Base-by-base conservation (phyloP, 169 alveolate species). In the Plasmodium gaboni region DNA sequence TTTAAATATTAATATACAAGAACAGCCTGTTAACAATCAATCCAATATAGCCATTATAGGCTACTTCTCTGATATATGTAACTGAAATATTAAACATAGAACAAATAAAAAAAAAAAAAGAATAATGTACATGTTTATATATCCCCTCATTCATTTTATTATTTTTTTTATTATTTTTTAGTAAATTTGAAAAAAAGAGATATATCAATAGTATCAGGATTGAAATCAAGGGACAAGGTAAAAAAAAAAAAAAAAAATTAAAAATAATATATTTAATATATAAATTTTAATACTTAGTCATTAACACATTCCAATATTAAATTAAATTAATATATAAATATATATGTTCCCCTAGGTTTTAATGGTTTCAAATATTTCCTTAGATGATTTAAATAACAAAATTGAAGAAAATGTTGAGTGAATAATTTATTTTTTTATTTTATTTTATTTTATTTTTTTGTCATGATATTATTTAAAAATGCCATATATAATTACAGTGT, bases 21-120 rank as follows among this genome's bases (percentile, higher is more conserved):
- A 97, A 15, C 98, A 97, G n/a, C 97, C 98, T 10, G 78, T 93
- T 55, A 97, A 96, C 48, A 97, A 97, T 22, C 96, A 92, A 46
- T 96, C 97, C 53, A 96, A 96, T 92, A 94, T 92, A 17, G 98
- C 96, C 19, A 93, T 96, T 38, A 89, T 92, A 46, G 95, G 93
- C 15, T 96, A 73, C 70, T 72, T 96, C 53, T 88, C 96, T 5
- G 93, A 92, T 42, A 73, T 93, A 15, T 73, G 95, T 92, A 87
- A 92, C 93, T 19, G 19, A 60, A 83, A 42, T 32, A 28, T 32
- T 26, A 28, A 17, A 59, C n/a, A 44, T 38, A 12, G 6, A 2
- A 65, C 6, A 32, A 32, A 19, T 0, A 19, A 19, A 19, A 19
- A 19, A 19, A 19, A 7, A 32, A 32, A 32, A 32, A 32, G 44